Base-by-base conservation (phyloP, 2,329 filamentous ascomycete species). In the Dactylonectria estremocensis region DNA sequence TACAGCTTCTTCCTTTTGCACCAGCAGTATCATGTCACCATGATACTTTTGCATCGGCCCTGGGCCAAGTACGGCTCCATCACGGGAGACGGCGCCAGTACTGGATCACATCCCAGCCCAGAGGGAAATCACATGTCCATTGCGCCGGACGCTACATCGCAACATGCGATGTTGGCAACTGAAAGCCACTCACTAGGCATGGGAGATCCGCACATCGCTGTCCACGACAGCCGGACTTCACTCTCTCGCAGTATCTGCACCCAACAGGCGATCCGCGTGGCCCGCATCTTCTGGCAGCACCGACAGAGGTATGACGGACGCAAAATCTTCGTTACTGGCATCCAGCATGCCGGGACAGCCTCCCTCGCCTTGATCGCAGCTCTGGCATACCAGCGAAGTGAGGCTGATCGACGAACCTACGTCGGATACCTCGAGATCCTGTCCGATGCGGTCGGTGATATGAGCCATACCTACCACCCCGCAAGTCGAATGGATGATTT, bases 281-380 rank as follows among this genome's bases (percentile, higher is more conserved):
- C 86, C 0, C 81, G 83, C 22, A 87, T 88, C 65, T 88, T 88
- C 72, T 87, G 84, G 85, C 86, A 87, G 66, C 86, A 88, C 69
- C 81, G 86, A 0, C 85, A 87, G 73, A 80, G 84, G 3, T 87
- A 87, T 59, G 83, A 86, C 60, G 84, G 84, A 1, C 83, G 81
- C 62, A 86, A 85, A 64, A 86, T 87, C 20, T 85, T 84, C 24
- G 79, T 86, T 28, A 84, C 84, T 0, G 85, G 83, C 2, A 81
- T 88, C 54, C 86, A 88, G 69, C 87, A 89, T 76, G 83, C 85
- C 31, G 86, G 86, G 3, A 88, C 86, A 2, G 86, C 87, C 10
- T 86, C 86, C 3, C 86, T 86, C 2, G 87, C 87, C 0, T 78
- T 89, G 45, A 83, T 89, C 43, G 87, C 86, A 3, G 86, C 85